These are phyloP conservation scores for Arctium lappa DNA, from an alignment of 129 eudicot species.

Conservation along the genomic window DNA sequence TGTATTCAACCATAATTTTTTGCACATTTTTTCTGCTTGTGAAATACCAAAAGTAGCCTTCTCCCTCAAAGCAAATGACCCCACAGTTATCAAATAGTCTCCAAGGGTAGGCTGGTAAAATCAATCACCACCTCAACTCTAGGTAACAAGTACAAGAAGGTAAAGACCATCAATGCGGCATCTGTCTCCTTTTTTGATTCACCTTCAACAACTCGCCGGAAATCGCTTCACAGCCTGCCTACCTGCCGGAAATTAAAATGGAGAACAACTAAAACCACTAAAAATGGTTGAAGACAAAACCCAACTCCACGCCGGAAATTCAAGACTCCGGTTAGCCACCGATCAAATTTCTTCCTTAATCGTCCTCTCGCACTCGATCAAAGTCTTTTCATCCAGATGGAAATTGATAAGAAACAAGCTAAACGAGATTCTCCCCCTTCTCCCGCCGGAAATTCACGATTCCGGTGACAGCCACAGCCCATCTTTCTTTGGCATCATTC, in stretches of 20 bases:
- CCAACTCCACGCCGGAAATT: conserved; percentile 11
- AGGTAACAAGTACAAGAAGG: conserved; percentile 7
- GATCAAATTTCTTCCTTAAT: conserved; percentile 37
- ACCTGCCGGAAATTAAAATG: conserved; percentile 16
- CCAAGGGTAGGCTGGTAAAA: too few relatives aligned
- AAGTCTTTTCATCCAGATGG: conserved; percentile 54
- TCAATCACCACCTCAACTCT: not conserved
- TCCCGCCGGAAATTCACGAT: conserved; percentile 33
- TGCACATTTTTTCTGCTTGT: not conserved
- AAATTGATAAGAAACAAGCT: conserved; percentile 48
- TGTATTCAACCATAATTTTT: too few relatives aligned
- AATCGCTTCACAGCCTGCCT: not conserved
- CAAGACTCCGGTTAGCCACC: conserved; percentile 30
- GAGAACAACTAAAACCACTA: not conserved
- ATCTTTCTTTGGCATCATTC: conserved; percentile 26
- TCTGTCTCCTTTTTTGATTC: not conserved
- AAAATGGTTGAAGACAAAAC: conserved; percentile 32
- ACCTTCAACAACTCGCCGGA: conserved; percentile 19
- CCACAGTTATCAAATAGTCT: too few relatives aligned
- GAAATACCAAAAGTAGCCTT: too few relatives aligned
- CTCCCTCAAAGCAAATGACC: too few relatives aligned
- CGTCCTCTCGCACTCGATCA: conserved; percentile 48
- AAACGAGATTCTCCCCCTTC: conserved; percentile 45
- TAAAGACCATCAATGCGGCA: conserved; percentile 7
- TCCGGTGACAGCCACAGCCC: conserved; percentile 26